Conservation (phyloP, 805 yeast genomes). For the Teunomyces stri region DNA sequence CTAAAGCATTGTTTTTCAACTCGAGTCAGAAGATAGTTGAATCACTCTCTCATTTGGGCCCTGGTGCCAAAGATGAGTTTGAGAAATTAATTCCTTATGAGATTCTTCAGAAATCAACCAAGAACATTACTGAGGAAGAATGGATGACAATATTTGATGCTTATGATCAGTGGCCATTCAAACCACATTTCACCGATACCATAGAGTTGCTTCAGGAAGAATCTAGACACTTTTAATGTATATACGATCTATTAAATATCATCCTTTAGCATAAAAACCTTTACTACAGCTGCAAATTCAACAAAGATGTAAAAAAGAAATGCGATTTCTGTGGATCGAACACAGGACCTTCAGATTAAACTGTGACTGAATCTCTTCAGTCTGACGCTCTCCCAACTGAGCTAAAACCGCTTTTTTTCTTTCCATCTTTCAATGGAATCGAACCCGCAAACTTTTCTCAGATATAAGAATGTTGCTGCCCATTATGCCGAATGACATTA, state of each 20-base stretch:
- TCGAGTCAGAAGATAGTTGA: conserved; percentile 45
- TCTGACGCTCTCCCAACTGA: conserved; percentile 39
- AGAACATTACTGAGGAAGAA: conserved; percentile 55
- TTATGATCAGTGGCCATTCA: conserved; percentile 82
- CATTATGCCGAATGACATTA: background rate
- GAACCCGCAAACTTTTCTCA: background rate
- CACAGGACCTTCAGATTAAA: conserved; percentile 80
- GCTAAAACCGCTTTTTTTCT: conserved; percentile 25
- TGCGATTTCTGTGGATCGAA: conserved; percentile 81
- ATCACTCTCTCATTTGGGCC: conserved; percentile 60
- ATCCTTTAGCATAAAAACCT: background rate
- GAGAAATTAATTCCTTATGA: conserved; percentile 23
- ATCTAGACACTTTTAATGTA: conserved; percentile 4
- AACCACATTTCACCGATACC: conserved; percentile 46
- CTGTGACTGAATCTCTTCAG: conserved; percentile 30
- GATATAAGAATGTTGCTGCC: background rate
- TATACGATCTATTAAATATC: background rate
- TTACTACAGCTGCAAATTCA: no score
- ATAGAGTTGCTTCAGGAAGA: conserved; percentile 14
- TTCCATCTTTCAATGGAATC: background rate
- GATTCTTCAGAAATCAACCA: conserved; percentile 44
- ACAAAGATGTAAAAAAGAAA: conserved; percentile 8
- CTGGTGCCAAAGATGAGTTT: conserved; percentile 70
- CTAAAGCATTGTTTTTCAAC: conserved; percentile 27
- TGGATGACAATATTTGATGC: conserved; percentile 47